A percentile compares a stretch with the other conserved stretches of the same genome.
These are phyloP conservation scores for Cercis canadensis DNA, from an alignment of 306 rosid species.

Conservation along the genomic window DNA sequence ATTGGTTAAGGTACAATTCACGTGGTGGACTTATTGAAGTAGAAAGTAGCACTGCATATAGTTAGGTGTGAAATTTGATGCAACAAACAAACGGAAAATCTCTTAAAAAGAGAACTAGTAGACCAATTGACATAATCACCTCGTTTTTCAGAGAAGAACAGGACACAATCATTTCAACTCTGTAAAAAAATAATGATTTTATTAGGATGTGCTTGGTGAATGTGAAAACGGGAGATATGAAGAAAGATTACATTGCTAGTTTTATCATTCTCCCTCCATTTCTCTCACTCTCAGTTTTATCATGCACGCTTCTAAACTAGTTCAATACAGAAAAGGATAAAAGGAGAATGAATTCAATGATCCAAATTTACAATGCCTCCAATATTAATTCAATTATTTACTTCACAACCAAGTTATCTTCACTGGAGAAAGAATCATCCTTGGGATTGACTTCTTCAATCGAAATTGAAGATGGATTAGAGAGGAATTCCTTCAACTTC, in stretches of 20 bases:
- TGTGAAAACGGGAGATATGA: neutral
- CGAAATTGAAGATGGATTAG: constrained; percentile 44
- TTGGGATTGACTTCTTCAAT: constrained; percentile 33
- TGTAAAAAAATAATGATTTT: too few species aligned
- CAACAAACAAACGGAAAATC: neutral
- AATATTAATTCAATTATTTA: neutral
- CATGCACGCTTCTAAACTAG: neutral
- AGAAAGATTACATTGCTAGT: too few species aligned
- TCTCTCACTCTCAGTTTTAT: neutral
- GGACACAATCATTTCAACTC: neutral
- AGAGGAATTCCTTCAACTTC: constrained; percentile 70
- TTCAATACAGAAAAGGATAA: neutral
- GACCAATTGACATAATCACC: neutral
- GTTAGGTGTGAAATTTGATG: constrained; percentile 4
- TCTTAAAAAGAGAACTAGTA: neutral
- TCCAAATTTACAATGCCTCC: constrained; percentile 17
- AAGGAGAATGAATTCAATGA: constrained; percentile 6
- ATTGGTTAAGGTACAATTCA: constrained; percentile 22
- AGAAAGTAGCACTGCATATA: neutral
- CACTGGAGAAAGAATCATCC: neutral
- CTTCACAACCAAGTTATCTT: constrained; percentile 24
- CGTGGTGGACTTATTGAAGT: constrained; percentile 9
- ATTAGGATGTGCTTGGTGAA: neutral
- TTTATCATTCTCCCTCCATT: neutral
- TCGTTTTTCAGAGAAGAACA: neutral